phyloP scores from a whole-genome alignment of 176 grass and related monocot genomes.

The Bonia amplexicaulis region DNA sequence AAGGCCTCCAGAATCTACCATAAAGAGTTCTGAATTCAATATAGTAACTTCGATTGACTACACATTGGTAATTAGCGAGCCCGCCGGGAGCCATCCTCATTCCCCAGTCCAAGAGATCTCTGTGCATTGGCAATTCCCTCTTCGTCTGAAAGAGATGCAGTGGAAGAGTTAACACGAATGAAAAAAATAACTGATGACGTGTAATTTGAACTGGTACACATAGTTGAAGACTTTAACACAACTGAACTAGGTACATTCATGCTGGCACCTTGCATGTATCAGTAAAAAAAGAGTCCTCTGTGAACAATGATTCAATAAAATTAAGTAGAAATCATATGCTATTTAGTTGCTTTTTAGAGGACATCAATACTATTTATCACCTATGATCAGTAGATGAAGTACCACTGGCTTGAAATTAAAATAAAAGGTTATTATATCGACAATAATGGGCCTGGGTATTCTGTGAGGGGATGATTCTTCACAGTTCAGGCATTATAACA shows the following conservation, averaged over 20 bases:
- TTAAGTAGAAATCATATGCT: background rate
- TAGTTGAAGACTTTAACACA: background rate
- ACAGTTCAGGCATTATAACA: background rate
- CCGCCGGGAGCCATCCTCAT: constrained; percentile 55
- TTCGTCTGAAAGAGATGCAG: constrained; percentile 49
- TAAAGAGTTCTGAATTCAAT: background rate
- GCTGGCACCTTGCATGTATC: background rate
- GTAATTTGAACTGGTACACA: background rate
- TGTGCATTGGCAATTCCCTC: constrained; percentile 89
- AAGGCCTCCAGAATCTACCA: background rate
- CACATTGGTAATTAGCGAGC: constrained; percentile 34
- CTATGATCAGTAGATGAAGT: background rate
- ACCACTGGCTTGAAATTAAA: background rate
- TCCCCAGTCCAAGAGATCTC: constrained; percentile 70
- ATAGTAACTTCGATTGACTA: background rate
- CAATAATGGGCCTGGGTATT: background rate
- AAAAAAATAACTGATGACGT: background rate
- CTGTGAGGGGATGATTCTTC: background rate
- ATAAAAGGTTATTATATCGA: background rate
- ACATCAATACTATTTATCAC: background rate
- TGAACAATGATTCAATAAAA: background rate
- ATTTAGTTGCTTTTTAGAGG: background rate
- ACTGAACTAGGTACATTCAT: background rate
- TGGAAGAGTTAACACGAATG: constrained; percentile 6
- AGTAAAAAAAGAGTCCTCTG: background rate